A percentile compares a stretch with the other conserved stretches of the same genome.
Evolutionary conservation across 1,284 basidiomycete genomes (phyloP).

Genomic region (Peniophora sp.): DNA sequence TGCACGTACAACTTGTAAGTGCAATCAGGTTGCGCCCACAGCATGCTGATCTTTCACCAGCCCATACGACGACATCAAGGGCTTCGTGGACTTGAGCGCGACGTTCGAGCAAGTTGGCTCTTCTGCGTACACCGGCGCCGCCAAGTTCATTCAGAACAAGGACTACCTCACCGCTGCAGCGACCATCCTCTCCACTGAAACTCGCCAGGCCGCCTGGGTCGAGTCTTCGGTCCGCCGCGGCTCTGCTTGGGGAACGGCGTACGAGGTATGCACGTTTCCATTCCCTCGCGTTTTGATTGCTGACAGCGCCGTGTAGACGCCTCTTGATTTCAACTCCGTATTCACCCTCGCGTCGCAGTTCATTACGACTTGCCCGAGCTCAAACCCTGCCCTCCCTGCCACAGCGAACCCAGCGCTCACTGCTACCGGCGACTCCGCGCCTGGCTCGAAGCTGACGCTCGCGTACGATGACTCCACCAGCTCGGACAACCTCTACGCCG

Average conservation of each 20-base stretch:
- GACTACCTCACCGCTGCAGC: conserved; percentile 23
- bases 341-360: conserved; percentile 12
- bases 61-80: conserved; percentile 34
- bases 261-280: conserved; percentile 26
- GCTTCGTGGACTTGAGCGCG: conserved; percentile 45
- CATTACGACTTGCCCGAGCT: conserved; percentile 26
- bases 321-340: conserved; percentile 9
- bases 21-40: neutral
- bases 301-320: conserved; percentile 3
- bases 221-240: conserved; percentile 34
- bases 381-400: conserved; percentile 32
- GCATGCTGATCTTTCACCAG: conserved; percentile 22
- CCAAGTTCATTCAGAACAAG: conserved; percentile 32
- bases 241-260: conserved; percentile 48
- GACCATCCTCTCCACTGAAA: conserved; percentile 35
- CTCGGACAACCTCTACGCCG: conserved; percentile 24
- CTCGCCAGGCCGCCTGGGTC: conserved; percentile 46
- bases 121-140: conserved; percentile 47
- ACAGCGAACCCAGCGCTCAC: conserved; percentile 28
- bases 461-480: conserved; percentile 14
- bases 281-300: neutral
- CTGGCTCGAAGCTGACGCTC: conserved; percentile 21
- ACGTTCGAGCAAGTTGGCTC: conserved; percentile 51
- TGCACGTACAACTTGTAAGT: conserved; percentile 58
- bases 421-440: conserved; percentile 15